A percentile compares a stretch with the other conserved stretches of the same genome.
phyloP scores from a whole-genome alignment of 805 yeast species.

The Zygosaccharomyces bailii region DNA sequence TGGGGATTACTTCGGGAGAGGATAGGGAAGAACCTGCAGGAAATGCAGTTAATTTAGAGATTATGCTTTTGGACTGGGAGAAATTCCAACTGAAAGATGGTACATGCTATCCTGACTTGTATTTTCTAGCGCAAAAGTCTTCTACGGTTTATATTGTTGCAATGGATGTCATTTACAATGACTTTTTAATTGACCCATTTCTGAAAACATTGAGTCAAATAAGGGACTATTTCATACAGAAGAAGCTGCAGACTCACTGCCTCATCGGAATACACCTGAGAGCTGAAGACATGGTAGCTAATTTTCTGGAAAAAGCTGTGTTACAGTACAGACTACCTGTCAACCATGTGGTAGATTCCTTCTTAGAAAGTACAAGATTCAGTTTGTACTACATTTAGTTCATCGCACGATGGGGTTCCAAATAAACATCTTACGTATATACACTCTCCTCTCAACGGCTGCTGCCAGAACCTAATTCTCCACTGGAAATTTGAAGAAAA shows the following conservation, averaged over 20 bases:
- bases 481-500: too few species aligned
- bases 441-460: too few species aligned
- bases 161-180: conserved; percentile 39
- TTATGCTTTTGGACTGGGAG: conserved; percentile 35
- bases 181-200: conserved; percentile 33
- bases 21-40: conserved; percentile 3
- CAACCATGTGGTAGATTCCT: conserved; percentile 17
- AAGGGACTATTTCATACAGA: conserved; percentile 8
- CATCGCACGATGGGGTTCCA: too few species aligned
- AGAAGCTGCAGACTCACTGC: conserved; percentile 12
- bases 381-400: conserved; percentile 21
- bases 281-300: conserved; percentile 30
- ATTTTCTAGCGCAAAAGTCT: neutral
- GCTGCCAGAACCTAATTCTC: too few species aligned
- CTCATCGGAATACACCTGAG: conserved; percentile 35
- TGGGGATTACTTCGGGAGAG: conserved; percentile 4
- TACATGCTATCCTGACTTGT: conserved; percentile 5
- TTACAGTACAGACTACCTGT: conserved; percentile 22
- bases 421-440: too few species aligned
- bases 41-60: conserved; percentile 20
- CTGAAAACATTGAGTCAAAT: conserved; percentile 25
- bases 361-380: conserved; percentile 24
- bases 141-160: conserved; percentile 28
- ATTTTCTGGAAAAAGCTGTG: conserved; percentile 30
- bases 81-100: conserved; percentile 14